Evolutionary conservation across 2,329 filamentous ascomycete species (phyloP).

Genomic region (Penicillium sp.): DNA sequence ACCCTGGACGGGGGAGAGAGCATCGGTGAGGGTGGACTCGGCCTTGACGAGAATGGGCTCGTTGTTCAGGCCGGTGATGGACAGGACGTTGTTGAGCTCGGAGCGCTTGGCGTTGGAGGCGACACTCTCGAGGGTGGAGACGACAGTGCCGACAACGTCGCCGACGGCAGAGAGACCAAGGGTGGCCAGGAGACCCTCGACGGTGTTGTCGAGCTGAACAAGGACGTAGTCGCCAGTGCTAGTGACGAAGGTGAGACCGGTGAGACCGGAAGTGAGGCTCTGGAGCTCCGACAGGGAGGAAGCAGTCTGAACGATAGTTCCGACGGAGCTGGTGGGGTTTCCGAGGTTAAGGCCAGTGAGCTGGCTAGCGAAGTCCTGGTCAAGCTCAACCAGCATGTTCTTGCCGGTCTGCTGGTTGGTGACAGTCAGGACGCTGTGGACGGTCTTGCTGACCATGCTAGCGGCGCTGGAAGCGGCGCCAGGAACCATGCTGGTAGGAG

Average conservation of each 20-base stretch:
- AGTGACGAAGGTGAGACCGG: constrained; percentile 26
- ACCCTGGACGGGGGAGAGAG: constrained; percentile 12
- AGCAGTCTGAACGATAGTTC: constrained; percentile 18
- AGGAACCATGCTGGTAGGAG: constrained; percentile 9
- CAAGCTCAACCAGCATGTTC: constrained; percentile 22
- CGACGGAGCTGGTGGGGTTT: constrained; percentile 13
- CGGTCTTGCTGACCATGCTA: constrained; percentile 1
- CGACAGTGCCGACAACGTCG: constrained; percentile 15
- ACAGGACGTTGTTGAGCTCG: constrained; percentile 9
- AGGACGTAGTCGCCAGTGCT: constrained; percentile 16
- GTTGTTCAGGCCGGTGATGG: constrained; percentile 14
- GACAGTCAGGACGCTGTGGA: constrained; percentile 16
- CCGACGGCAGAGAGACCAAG: constrained; percentile 10
- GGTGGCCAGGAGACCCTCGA: constrained; percentile 14
- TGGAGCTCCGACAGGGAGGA: constrained; percentile 18
- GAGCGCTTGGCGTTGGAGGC: constrained; percentile 1
- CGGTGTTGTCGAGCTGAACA: constrained; percentile 15
- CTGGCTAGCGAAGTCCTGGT: constrained; percentile 16
- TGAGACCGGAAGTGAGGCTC: constrained; percentile 22
- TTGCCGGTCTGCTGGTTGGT: constrained; percentile 13
- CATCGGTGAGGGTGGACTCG: constrained; percentile 2
- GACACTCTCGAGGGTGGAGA: constrained; percentile 14
- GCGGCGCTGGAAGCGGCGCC: not conserved
- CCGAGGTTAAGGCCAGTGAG: constrained; percentile 17
- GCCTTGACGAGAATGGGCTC: constrained; percentile 14